Conservation (phyloP, 169 alveolate species). For the Plasmodium coatneyi region DNA sequence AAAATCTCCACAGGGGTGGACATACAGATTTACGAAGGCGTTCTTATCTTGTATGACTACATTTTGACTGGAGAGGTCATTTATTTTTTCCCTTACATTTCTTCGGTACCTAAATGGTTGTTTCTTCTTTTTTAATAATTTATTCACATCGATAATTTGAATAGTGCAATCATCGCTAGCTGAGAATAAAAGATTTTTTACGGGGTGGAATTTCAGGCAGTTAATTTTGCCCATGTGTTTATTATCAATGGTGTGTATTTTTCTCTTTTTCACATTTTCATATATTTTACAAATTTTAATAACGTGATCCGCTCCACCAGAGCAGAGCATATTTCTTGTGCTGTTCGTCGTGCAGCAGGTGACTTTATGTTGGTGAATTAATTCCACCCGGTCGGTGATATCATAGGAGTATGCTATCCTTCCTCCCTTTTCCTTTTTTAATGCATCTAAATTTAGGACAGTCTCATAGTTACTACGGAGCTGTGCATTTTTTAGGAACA, state of each 20-base stretch:
- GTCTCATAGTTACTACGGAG: background rate
- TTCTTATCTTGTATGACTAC: slow-evolving; percentile 47
- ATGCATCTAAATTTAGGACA: slow-evolving; percentile 25
- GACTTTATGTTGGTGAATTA: slow-evolving; percentile 50
- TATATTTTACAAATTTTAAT: slow-evolving; percentile 65
- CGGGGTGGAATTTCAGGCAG: slow-evolving; percentile 46
- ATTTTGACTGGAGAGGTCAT: slow-evolving; percentile 5
- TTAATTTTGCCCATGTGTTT: slow-evolving; percentile 45
- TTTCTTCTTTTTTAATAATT: slow-evolving; percentile 32
- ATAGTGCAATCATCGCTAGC: slow-evolving; percentile 64
- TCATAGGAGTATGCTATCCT: slow-evolving; percentile 27
- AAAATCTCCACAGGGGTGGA: slow-evolving; percentile 88
- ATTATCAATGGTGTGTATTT: slow-evolving; percentile 13
- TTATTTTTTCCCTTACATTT: slow-evolving; percentile 9
- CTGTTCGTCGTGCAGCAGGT: slow-evolving; percentile 39
- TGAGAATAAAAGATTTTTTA: slow-evolving; percentile 53
- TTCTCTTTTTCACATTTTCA: slow-evolving; percentile 41
- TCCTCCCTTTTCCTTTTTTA: slow-evolving; percentile 4
- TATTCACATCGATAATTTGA: slow-evolving; percentile 47
- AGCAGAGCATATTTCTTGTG: slow-evolving; percentile 78
- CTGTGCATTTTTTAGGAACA: background rate
- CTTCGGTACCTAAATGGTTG: background rate
- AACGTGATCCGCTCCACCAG: slow-evolving; percentile 82
- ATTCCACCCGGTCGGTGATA: slow-evolving; percentile 34
- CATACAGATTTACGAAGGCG: slow-evolving; percentile 67